Conservation (phyloP, 2,329 filamentous ascomycete genomes). For the Cordyceps militaris region DNA sequence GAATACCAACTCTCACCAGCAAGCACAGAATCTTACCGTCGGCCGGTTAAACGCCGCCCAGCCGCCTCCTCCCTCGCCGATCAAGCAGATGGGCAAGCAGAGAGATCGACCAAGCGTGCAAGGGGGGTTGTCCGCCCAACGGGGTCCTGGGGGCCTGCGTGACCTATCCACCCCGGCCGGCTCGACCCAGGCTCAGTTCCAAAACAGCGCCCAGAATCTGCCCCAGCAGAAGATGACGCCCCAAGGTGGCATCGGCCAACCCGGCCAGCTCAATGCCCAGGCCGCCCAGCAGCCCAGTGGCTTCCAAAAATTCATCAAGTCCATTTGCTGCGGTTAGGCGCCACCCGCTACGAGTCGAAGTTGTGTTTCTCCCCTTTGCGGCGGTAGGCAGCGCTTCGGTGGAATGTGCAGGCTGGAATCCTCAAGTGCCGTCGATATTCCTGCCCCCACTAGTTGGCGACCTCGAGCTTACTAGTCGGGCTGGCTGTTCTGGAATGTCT, state of each 20-base stretch:
- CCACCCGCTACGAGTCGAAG: slow-evolving; percentile 19
- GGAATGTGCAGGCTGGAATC: slow-evolving; percentile 13
- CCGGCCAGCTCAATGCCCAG: slow-evolving; percentile 47
- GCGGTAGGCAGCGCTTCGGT: slow-evolving; percentile 16
- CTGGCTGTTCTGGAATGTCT: neutral
- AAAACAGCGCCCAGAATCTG: slow-evolving; percentile 87
- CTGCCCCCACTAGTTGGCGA: neutral
- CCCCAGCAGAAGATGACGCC: slow-evolving; percentile 54
- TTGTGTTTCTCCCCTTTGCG: slow-evolving; percentile 25
- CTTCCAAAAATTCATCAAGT: slow-evolving; percentile 89
- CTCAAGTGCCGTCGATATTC: slow-evolving; percentile 12
- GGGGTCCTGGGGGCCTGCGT: slow-evolving; percentile 64
- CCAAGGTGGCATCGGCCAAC: slow-evolving; percentile 48
- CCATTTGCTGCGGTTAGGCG: slow-evolving; percentile 75
- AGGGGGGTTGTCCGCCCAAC: slow-evolving; percentile 66
- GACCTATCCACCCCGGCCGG: slow-evolving; percentile 79
- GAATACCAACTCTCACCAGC: slow-evolving; percentile 57
- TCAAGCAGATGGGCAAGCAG: slow-evolving; percentile 73
- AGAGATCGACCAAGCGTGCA: slow-evolving; percentile 68
- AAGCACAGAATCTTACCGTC: slow-evolving; percentile 61
- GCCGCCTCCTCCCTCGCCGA: slow-evolving; percentile 79
- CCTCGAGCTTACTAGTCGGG: neutral
- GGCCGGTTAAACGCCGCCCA: slow-evolving; percentile 92
- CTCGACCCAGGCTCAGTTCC: slow-evolving; percentile 93
- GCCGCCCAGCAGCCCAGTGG: slow-evolving; percentile 68